Conservation (phyloP, 2,329 filamentous ascomycete genomes). For the Aulographum hederae region DNA sequence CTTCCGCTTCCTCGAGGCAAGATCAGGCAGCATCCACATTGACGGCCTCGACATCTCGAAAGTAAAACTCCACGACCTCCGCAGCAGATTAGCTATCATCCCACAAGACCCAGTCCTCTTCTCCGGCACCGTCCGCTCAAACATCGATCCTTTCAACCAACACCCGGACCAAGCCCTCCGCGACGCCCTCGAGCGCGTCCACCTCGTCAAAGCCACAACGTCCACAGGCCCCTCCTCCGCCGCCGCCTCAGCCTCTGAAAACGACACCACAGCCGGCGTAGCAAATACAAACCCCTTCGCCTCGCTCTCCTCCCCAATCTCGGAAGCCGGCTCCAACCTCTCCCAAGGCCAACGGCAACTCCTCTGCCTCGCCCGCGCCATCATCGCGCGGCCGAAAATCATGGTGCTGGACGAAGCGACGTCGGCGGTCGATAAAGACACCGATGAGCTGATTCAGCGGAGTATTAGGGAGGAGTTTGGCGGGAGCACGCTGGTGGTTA, state of each 20-base stretch:
- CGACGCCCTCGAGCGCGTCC: constrained; percentile 51
- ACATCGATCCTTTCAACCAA: constrained; percentile 59
- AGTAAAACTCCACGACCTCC: constrained; percentile 49
- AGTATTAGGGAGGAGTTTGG: constrained; percentile 39
- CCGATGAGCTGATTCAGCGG: constrained; percentile 55
- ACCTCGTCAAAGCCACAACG: no score
- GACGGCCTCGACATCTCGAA: constrained; percentile 60
- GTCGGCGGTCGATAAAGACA: constrained; percentile 59
- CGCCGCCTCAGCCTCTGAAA: background rate
- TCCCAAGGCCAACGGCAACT: constrained; percentile 9
- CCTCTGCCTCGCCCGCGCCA: constrained; percentile 10
- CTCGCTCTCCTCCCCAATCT: constrained; percentile 6
- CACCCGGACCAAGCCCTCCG: constrained; percentile 50
- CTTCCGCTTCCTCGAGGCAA: constrained; percentile 53
- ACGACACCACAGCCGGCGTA: background rate
- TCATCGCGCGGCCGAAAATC: constrained; percentile 41
- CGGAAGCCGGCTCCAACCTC: constrained; percentile 8
- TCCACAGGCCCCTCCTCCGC: background rate
- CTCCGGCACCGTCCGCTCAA: constrained; percentile 57
- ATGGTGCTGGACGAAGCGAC: constrained; percentile 72
- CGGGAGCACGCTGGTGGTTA: constrained; percentile 5
- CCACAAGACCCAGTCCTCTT: constrained; percentile 72
- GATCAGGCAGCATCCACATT: constrained; percentile 23
- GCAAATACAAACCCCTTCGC: constrained; percentile 8
- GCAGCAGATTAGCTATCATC: constrained; percentile 62